phyloP scores from a whole-genome alignment of 2,329 filamentous ascomycete genomes.

The Penicillium polonicum region DNA sequence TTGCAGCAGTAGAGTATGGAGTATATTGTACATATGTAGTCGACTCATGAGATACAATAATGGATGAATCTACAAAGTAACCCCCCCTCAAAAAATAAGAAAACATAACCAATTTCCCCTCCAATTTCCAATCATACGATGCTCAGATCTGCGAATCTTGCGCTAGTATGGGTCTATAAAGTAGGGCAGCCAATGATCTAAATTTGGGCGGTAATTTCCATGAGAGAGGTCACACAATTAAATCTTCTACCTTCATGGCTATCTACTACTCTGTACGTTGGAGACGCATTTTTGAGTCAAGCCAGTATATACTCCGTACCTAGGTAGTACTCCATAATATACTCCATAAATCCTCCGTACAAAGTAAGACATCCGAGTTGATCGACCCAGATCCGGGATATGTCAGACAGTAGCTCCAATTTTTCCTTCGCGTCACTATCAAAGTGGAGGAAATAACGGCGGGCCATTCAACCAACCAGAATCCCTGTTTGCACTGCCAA shows the following conservation, averaged over 20 bases:
- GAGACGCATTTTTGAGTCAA: neutral
- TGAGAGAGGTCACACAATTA: neutral
- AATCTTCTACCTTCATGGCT: too few relatives aligned
- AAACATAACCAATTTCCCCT: neutral
- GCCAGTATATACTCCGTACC: too few relatives aligned
- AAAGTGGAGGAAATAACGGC: slow-evolving; percentile 21
- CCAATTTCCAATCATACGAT: neutral
- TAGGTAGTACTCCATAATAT: neutral
- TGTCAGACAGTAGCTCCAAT: slow-evolving; percentile 15
- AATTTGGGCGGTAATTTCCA: neutral
- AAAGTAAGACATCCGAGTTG: neutral
- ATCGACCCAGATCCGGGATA: neutral
- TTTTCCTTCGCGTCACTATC: slow-evolving; percentile 16
- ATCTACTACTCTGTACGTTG: too few relatives aligned
- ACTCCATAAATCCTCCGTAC: neutral
- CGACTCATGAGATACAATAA: neutral
- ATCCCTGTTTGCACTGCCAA: neutral
- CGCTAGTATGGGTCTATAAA: neutral
- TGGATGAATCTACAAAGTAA: neutral
- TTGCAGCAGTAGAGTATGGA: neutral
- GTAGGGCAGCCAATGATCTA: neutral
- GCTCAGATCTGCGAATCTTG: neutral
- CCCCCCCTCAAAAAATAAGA: neutral
- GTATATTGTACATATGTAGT: neutral
- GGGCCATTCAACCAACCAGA: slow-evolving; percentile 15